Percentiles rank a stretch among this genome's conserved stretches.
Conservation (phyloP, 2,329 filamentous ascomycete genomes). For the Aureobasidium leucospermi region DNA sequence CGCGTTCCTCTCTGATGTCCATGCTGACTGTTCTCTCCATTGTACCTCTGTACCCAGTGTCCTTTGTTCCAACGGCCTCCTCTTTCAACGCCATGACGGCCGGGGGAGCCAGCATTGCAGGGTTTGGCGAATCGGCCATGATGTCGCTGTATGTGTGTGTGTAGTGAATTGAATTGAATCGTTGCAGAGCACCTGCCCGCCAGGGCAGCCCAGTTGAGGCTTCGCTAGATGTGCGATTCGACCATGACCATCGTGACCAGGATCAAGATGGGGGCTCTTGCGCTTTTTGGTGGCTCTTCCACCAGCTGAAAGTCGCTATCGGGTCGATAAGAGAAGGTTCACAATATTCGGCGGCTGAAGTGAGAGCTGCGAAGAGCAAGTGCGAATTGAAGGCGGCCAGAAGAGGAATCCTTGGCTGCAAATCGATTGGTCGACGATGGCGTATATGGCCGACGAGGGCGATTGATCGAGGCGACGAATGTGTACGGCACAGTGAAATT, state of each 20-base stretch:
- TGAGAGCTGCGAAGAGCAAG: background rate
- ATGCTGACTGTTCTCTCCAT: conserved; percentile 66
- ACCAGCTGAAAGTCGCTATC: background rate
- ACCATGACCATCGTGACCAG: conserved; percentile 16
- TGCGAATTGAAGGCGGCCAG: background rate
- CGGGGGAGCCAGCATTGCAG: conserved; percentile 33
- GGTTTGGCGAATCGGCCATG: conserved; percentile 9
- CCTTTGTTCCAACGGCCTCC: conserved; percentile 24
- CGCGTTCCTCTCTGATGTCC: conserved; percentile 85
- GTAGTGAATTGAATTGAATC: background rate
- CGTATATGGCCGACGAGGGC: background rate
- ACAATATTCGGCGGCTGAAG: background rate
- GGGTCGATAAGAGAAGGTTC: background rate
- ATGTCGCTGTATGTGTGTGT: background rate
- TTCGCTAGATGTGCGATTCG: conserved; percentile 4
- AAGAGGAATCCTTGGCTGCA: background rate
- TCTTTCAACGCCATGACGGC: conserved; percentile 37
- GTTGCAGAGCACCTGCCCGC: conserved; percentile 15
- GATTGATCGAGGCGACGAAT: background rate
- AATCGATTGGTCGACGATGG: background rate
- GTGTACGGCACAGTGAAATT: background rate
- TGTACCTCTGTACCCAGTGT: conserved; percentile 19
- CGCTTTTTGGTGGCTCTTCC: background rate
- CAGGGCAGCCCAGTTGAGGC: conserved; percentile 14
- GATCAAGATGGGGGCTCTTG: conserved; percentile 11